Conservation (phyloP, 106 monocot species). For the Narthecium ossifragum region DNA sequence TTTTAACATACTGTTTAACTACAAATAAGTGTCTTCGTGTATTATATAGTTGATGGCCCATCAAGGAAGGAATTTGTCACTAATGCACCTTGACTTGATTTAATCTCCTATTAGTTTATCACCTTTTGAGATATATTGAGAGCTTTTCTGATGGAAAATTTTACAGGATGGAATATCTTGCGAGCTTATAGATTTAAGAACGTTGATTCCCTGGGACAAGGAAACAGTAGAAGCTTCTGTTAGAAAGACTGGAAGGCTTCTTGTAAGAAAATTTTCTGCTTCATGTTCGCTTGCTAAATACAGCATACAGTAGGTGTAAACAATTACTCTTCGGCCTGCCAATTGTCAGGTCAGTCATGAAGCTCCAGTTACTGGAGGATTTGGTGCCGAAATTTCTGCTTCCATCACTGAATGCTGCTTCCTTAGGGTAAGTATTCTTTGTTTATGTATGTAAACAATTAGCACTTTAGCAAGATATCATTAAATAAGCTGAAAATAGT, state of each 20-base stretch:
- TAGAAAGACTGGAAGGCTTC: slow-evolving; percentile 78
- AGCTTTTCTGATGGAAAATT: neutral
- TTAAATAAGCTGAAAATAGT: too few relatives aligned
- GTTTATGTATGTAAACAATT: too few relatives aligned
- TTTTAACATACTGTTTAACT: too few relatives aligned
- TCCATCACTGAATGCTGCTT: slow-evolving; percentile 85
- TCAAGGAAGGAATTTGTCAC: too few relatives aligned
- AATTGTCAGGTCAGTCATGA: slow-evolving; percentile 89
- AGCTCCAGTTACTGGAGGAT: slow-evolving; percentile 94
- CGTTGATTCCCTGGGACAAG: slow-evolving; percentile 93
- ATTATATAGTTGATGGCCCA: too few relatives aligned
- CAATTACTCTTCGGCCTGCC: neutral
- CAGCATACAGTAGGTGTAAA: too few relatives aligned
- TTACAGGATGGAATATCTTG: slow-evolving; percentile 92
- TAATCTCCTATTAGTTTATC: too few relatives aligned
- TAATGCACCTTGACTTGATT: too few relatives aligned
- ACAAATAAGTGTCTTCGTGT: too few relatives aligned
- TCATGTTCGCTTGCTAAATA: neutral
- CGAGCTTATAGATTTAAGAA: slow-evolving; percentile 85
- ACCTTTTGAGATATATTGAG: too few relatives aligned
- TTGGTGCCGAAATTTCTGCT: slow-evolving; percentile 94
- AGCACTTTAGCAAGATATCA: too few relatives aligned
- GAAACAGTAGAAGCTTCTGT: slow-evolving; percentile 91
- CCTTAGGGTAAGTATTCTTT: slow-evolving; percentile 51
- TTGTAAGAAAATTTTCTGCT: slow-evolving; percentile 33